Base-by-base conservation (phyloP, 495 filamentous ascomycete species). In the Trichodelitschia bisporula region DNA sequence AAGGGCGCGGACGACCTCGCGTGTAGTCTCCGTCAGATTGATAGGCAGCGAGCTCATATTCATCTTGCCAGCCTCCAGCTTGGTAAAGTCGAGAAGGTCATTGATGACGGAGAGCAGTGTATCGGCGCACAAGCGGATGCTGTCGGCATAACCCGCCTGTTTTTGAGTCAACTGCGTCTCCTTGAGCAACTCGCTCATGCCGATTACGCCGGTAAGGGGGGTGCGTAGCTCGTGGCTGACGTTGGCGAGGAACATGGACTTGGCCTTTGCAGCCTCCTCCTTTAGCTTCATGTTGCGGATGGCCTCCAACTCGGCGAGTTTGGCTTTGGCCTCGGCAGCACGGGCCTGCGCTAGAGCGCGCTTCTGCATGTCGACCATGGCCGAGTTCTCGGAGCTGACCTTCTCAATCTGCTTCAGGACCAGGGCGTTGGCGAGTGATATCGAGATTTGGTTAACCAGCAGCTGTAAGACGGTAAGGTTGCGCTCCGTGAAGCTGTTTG, bases 41-140 rank as follows among this genome's bases (percentile, higher is more conserved):
- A 90, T 63, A 1, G 78, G 77, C 29, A 84, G 79, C 8, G 73
- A 72, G 33, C 77, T 84, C 5, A 90, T 70, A 47, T 79, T 78
- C 77, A 92, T 86, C 55, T 90, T 92, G 42, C 83, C 82, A 11
- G 82, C 82, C 47, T 92, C 82, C 44, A 92, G 67, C 44, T 86
- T 80, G 18, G 78, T 86, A 45, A 86, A 91, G 48, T 92, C 82
- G 1, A 92, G 57, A 15, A 92, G 83, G 40, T 92, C 82, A 44
- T 92, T 91, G 57, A 92, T 92, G 32, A 92, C 72, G 0, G 75
- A 82, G n/a, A 91, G 60, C 4, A 92, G 55, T 4, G 84, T 72
- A 44, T 91, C 78, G 3, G 80, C 82, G 36, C 82, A 92, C 14
- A 91, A 71, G 2, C 77, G 61, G 39, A 91, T 90, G 4, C 76